Evolutionary conservation across 2,329 filamentous ascomycete species (phyloP).

Genomic region (Arthroderma uncinatum): DNA sequence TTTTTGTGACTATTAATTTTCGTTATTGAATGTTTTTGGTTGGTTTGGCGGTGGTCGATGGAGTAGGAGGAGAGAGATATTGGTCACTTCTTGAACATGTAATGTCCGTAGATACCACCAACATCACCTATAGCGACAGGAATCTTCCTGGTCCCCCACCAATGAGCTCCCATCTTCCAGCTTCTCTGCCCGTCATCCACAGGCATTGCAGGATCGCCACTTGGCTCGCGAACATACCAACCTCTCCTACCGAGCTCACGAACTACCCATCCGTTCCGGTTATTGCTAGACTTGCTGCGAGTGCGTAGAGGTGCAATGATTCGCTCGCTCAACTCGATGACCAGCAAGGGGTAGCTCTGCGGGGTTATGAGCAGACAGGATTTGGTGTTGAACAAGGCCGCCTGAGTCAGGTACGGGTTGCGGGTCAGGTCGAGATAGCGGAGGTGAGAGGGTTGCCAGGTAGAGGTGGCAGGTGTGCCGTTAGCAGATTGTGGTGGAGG

Average conservation of each 20-base stretch:
- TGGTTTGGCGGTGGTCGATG: neutral
- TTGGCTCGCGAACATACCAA: constrained; percentile 48
- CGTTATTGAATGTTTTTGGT: neutral
- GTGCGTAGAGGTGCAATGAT: constrained; percentile 55
- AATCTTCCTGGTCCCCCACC: constrained; percentile 70
- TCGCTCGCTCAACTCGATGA: constrained; percentile 63
- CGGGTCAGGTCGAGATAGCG: constrained; percentile 70
- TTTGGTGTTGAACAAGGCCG: constrained; percentile 47
- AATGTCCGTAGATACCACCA: constrained; percentile 48
- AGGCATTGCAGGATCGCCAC: constrained; percentile 21
- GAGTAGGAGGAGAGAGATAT: neutral
- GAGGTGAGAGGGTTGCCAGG: constrained; percentile 50
- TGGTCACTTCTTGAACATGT: constrained; percentile 45
- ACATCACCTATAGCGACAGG: constrained; percentile 46
- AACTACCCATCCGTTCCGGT: constrained; percentile 56
- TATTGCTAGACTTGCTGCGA: constrained; percentile 41
- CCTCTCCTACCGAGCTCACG: constrained; percentile 58
- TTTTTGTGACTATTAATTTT: neutral
- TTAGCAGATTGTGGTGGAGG: constrained; percentile 11
- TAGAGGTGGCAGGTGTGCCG: constrained; percentile 34
- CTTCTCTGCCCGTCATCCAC: constrained; percentile 48
- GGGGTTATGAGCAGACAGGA: constrained; percentile 47
- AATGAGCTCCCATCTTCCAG: constrained; percentile 78
- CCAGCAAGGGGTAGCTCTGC: constrained; percentile 57
- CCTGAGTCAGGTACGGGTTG: constrained; percentile 47